These are phyloP conservation scores for Emergomyces pasteurianus DNA, from an alignment of 2,329 filamentous ascomycete genomes.

Conservation along the genomic window DNA sequence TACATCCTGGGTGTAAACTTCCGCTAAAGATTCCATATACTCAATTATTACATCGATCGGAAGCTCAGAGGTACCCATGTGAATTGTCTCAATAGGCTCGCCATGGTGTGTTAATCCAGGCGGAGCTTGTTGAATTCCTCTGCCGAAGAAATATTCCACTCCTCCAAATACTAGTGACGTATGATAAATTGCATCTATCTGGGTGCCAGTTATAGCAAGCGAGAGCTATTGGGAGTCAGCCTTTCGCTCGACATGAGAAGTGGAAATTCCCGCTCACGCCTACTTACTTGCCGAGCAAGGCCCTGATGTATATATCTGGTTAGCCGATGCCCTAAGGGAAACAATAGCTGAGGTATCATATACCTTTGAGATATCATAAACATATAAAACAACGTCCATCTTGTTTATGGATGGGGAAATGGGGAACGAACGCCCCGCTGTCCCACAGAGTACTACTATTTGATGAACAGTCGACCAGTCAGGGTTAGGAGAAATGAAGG, in stretches of 20 bases:
- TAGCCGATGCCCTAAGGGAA: not conserved
- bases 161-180: conserved; percentile 76
- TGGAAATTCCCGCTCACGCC: not conserved
- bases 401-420: not conserved
- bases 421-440: not conserved
- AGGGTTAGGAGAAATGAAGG: not conserved
- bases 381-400: conserved; percentile 67
- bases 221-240: conserved; percentile 37
- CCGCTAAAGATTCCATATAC: conserved; percentile 71
- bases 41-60: conserved; percentile 73
- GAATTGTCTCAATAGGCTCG: conserved; percentile 61
- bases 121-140: conserved; percentile 67
- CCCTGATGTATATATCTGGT: conserved; percentile 28
- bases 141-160: conserved; percentile 85
- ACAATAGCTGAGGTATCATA: not conserved
- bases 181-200: conserved; percentile 90
- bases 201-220: conserved; percentile 47
- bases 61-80: conserved; percentile 64
- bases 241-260: not conserved
- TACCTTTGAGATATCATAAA: conserved; percentile 62
- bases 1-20: conserved; percentile 71
- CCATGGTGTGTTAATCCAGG: conserved; percentile 83
- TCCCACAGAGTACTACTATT: not conserved
- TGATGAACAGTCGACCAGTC: not conserved
- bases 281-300: conserved; percentile 39